These are phyloP conservation scores for Galerina marginata DNA, from an alignment of 768 basidiomycete species.

Conservation along the genomic window DNA sequence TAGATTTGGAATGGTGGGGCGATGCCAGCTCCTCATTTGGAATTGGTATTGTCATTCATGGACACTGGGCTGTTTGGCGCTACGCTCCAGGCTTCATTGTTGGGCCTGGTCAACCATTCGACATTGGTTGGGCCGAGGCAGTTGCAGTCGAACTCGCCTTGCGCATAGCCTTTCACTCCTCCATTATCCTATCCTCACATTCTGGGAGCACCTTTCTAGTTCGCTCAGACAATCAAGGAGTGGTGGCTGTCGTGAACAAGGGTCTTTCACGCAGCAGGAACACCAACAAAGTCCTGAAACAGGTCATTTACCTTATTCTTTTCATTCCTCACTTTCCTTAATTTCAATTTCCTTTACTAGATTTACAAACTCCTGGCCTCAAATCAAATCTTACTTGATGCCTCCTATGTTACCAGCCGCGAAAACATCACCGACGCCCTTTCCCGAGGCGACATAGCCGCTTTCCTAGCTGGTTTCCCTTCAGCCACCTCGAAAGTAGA, in stretches of 20 bases:
- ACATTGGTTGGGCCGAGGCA: conserved; percentile 37
- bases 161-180: conserved; percentile 2
- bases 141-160: conserved; percentile 34
- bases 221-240: conserved; percentile 41
- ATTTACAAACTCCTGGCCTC: too few relatives aligned
- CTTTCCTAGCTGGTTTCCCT: conserved; percentile 18
- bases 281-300: too few relatives aligned
- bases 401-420: conserved; percentile 11
- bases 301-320: too few relatives aligned
- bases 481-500: neutral
- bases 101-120: conserved; percentile 5
- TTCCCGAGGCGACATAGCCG: conserved; percentile 20
- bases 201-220: conserved; percentile 27
- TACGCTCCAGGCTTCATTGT: conserved; percentile 21
- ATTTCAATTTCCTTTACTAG: neutral
- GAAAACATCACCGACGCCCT: conserved; percentile 19
- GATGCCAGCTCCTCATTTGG: conserved; percentile 47
- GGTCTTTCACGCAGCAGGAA: conserved; percentile 5
- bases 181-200: conserved; percentile 5
- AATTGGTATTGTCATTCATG: conserved; percentile 37
- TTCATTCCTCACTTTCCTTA: too few relatives aligned
- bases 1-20: conserved; percentile 32
- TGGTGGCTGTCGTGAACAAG: conserved; percentile 34
- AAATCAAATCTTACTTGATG: conserved; percentile 18
- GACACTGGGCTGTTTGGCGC: conserved; percentile 36